phyloP scores from a whole-genome alignment of 2,329 filamentous ascomycete species.

The Claviceps sp. region DNA sequence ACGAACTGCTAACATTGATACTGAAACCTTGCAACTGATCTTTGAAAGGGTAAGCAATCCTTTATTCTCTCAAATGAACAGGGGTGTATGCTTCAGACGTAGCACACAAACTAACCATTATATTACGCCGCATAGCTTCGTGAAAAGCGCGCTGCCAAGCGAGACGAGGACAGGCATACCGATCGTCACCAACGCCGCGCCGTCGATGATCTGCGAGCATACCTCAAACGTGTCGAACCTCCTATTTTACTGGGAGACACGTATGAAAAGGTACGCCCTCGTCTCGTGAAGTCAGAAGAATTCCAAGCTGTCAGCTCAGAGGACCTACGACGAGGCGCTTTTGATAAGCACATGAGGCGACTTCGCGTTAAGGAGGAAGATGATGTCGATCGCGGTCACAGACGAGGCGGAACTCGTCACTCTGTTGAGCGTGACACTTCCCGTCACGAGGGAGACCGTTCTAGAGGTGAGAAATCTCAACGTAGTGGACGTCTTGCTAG shows the following conservation, averaged over 20 bases:
- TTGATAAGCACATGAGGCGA: constrained; percentile 83
- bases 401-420: constrained; percentile 40
- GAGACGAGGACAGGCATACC: constrained; percentile 71
- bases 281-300: constrained; percentile 69
- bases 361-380: constrained; percentile 88
- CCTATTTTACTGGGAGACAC: constrained; percentile 65
- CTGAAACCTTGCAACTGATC: constrained; percentile 64
- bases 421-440: constrained; percentile 37
- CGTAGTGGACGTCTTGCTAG: constrained; percentile 44
- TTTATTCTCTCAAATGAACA: not conserved
- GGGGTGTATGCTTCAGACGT: too few species aligned
- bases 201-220: constrained; percentile 70
- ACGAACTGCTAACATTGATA: constrained; percentile 76
- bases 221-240: constrained; percentile 82
- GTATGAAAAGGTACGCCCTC: constrained; percentile 75
- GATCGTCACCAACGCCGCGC: constrained; percentile 79
- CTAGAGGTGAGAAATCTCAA: constrained; percentile 49
- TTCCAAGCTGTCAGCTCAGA: constrained; percentile 74
- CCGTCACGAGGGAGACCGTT: constrained; percentile 48
- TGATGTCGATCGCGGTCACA: constrained; percentile 53
- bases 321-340: constrained; percentile 67
- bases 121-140: constrained; percentile 42
- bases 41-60: constrained; percentile 56
- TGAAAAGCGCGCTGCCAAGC: constrained; percentile 71
- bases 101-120: not conserved